phyloP scores from a whole-genome alignment of 495 filamentous ascomycete species.

The Barbatosphaeria neglecta region DNA sequence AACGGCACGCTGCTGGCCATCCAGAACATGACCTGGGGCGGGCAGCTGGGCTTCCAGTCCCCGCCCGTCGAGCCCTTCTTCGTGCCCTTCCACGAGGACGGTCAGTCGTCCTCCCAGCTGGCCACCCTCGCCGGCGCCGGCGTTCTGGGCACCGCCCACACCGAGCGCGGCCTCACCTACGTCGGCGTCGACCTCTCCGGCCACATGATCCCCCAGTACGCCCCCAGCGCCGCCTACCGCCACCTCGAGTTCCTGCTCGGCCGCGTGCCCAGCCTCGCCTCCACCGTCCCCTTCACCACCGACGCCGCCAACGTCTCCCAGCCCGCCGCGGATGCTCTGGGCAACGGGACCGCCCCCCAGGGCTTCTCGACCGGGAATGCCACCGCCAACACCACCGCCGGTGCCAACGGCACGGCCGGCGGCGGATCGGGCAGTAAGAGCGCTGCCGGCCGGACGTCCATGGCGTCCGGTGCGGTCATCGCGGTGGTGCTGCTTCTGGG shows the following conservation, averaged over 20 bases:
- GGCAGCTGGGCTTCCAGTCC: conserved; percentile 54
- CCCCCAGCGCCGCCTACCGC: conserved; percentile 50
- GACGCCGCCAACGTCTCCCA: conserved; percentile 8
- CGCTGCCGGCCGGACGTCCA: too few species aligned
- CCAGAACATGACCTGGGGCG: conserved; percentile 80
- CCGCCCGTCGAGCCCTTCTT: conserved; percentile 49
- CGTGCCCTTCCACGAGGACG: conserved; percentile 49
- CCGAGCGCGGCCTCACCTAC: conserved; percentile 52
- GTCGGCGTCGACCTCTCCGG: conserved; percentile 46
- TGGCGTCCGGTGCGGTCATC: too few species aligned
- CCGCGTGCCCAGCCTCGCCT: conserved; percentile 33
- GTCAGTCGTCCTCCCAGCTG: too few species aligned
- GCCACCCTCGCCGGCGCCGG: conserved; percentile 15
- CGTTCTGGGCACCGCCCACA: conserved; percentile 21
- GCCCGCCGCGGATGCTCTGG: conserved; percentile 11
- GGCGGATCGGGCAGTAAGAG: not conserved
- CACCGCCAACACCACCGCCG: not conserved
- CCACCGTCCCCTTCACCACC: conserved; percentile 18
- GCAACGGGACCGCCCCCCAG: conserved; percentile 17
- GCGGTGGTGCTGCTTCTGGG: not conserved
- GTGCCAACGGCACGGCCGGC: not conserved
- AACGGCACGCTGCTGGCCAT: conserved; percentile 64
- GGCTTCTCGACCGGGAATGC: conserved; percentile 10
- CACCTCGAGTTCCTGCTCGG: conserved; percentile 60
- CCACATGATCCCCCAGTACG: conserved; percentile 56